Conservation (phyloP, 1,284 basidiomycete genomes). For the Gymnopus androsaceus region DNA sequence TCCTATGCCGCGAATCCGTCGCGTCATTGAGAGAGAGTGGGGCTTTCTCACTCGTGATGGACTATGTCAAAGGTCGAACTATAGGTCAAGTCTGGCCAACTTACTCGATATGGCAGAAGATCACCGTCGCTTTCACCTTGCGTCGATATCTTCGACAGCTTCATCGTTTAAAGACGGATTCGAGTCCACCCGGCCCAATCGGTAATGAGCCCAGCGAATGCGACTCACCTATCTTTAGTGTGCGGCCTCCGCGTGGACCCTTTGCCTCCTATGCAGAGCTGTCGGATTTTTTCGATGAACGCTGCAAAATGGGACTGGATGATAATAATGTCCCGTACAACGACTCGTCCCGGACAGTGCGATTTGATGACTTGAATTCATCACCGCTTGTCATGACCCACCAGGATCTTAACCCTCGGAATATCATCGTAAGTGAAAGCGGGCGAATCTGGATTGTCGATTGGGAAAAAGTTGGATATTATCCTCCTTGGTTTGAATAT, state of each 20-base stretch:
- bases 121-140: constrained; percentile 29
- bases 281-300: neutral
- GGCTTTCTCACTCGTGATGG: constrained; percentile 25
- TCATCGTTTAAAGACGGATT: constrained; percentile 20
- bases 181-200: neutral
- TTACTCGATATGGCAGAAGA: constrained; percentile 23
- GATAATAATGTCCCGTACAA: neutral
- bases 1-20: constrained; percentile 26
- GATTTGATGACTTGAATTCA: neutral
- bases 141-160: constrained; percentile 32
- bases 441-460: constrained; percentile 27
- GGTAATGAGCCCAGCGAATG: neutral
- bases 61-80: constrained; percentile 25
- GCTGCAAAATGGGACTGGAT: neutral
- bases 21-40: constrained; percentile 14
- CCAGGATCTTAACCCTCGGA: constrained; percentile 23
- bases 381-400: neutral
- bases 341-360: neutral
- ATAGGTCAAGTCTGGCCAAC: constrained; percentile 27
- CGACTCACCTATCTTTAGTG: neutral
- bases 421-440: constrained; percentile 24
- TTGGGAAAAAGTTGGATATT: constrained; percentile 27
- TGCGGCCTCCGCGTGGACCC: neutral
- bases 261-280: constrained; percentile 6
- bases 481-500: constrained; percentile 27